Evolutionary conservation across 2,329 filamentous ascomycete genomes (phyloP), one percentile per base, ranked within the genome.

Genomic region (Aschersonia sp.): DNA sequence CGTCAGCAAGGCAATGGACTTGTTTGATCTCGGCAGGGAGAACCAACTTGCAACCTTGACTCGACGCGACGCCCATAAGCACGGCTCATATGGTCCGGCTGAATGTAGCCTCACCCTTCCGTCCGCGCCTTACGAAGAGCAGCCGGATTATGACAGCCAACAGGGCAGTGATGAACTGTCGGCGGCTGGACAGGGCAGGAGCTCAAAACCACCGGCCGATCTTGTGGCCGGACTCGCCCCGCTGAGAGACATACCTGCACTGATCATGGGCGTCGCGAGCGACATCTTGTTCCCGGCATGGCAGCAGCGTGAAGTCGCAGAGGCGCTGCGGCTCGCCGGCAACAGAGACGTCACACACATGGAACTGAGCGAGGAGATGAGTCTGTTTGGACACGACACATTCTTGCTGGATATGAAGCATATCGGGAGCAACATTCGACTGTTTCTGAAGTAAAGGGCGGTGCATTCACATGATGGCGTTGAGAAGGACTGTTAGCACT

Each of bases 1-100:
- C 63, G 87, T 98, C 48, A 94, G 87, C 63, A 98, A 98, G 67
- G 92, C 92, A 5, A 98, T 98, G 92, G 92, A 98, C 60, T 72
- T 98, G 10, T 98, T 98, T 62, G 92, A 98, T 58, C 76, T 98
- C 0, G 88, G 92, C 30, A 70, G 71, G 44, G 74, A 78, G 41
- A 81, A 83, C 59, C 86, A 89, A 60, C 64, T 69, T 4, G 77
- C 74, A 22, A 79, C 84, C 2, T 70, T 70, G 22, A 59, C 69
- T 32, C 76, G 87, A 31, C 73, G 89, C 12, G 69, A 73, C 11
- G 71, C 77, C 47, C 79, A 83, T 44, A 67, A 74, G 51, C 64
- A 69, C 43, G 75, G 76, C 45, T 66, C 89, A 2, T 70, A 75
- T 29, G 68, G 71, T 1, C 69, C 40, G 7, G 10, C 40, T 11